Conservation (phyloP, 805 yeast species). For the Pichia manshurica region DNA sequence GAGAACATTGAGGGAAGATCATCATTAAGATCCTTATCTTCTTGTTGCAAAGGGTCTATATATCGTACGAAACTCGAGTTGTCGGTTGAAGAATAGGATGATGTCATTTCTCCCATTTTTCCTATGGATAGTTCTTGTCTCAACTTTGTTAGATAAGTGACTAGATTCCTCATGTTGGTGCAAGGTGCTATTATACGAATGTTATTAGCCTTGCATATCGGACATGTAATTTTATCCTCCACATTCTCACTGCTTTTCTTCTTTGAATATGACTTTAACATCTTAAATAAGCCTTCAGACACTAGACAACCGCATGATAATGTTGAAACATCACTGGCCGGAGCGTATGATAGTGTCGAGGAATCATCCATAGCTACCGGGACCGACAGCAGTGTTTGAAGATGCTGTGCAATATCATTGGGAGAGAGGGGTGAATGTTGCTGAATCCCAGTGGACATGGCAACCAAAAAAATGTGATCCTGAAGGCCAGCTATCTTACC, state of each 20-base stretch:
- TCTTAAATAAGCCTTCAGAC: slow-evolving; percentile 28
- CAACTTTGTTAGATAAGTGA: slow-evolving; percentile 11
- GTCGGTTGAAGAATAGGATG: background rate
- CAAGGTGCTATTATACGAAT: slow-evolving; percentile 29
- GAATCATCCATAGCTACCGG: slow-evolving; percentile 24
- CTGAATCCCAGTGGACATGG: background rate
- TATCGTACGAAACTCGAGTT: background rate
- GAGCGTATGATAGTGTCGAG: slow-evolving; percentile 17
- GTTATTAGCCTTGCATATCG: slow-evolving; percentile 28
- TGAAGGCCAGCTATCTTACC: no score
- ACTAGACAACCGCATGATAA: slow-evolving; percentile 39
- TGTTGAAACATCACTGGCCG: slow-evolving; percentile 28
- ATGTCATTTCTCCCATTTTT: background rate
- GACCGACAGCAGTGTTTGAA: slow-evolving; percentile 18
- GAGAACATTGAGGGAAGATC: slow-evolving; percentile 10
- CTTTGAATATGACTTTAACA: background rate
- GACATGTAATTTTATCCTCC: slow-evolving; percentile 26
- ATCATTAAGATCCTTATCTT: slow-evolving; percentile 4
- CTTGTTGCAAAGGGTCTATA: background rate
- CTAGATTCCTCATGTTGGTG: slow-evolving; percentile 29
- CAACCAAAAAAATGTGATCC: no score
- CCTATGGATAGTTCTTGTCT: slow-evolving; percentile 9
- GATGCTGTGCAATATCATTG: slow-evolving; percentile 5
- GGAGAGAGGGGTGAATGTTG: background rate
- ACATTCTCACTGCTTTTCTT: background rate